Conservation (phyloP, 2,329 filamentous ascomycete species). For the Emericellopsis atlantica region DNA sequence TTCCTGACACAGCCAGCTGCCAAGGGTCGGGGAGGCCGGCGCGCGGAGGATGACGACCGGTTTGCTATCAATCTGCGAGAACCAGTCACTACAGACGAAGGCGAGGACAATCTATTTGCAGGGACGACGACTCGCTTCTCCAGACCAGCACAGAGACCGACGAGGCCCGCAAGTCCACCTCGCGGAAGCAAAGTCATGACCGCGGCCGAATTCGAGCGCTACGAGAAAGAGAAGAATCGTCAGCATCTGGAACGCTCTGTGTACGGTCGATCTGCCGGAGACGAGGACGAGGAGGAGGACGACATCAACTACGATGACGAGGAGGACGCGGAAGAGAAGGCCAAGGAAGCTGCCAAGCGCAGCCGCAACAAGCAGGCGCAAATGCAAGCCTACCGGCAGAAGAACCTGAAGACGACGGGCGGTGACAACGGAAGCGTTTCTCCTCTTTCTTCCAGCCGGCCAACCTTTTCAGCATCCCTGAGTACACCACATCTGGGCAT, state of each 20-base stretch:
- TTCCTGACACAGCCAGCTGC: constrained; percentile 12
- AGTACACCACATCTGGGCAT: constrained; percentile 48
- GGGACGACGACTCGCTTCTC: constrained; percentile 25
- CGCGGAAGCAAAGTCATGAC: constrained; percentile 72
- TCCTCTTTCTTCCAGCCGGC: constrained; percentile 28
- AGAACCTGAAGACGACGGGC: constrained; percentile 94
- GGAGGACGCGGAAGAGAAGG: constrained; percentile 69
- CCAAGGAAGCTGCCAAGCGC: constrained; percentile 60
- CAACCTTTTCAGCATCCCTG: constrained; percentile 40
- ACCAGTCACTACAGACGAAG: constrained; percentile 15
- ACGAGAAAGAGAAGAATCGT: constrained; percentile 62
- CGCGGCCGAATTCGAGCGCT: constrained; percentile 73
- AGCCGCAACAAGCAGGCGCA: constrained; percentile 82
- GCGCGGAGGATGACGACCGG: constrained; percentile 27
- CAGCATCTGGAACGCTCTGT: constrained; percentile 30
- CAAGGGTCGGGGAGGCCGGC: constrained; percentile 10
- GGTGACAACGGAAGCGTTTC: constrained; percentile 30
- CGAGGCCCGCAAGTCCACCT: constrained; percentile 23
- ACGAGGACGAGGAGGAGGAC: constrained; percentile 51
- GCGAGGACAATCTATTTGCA: constrained; percentile 45
- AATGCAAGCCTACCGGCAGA: constrained; percentile 78
- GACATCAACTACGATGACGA: constrained; percentile 58
- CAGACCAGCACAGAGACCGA: constrained; percentile 21
- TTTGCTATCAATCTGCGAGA: constrained; percentile 17
- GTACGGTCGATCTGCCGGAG: constrained; percentile 28